phyloP scores from a whole-genome alignment of 805 yeast species.

The Wickerhamiella allomyrinae region DNA sequence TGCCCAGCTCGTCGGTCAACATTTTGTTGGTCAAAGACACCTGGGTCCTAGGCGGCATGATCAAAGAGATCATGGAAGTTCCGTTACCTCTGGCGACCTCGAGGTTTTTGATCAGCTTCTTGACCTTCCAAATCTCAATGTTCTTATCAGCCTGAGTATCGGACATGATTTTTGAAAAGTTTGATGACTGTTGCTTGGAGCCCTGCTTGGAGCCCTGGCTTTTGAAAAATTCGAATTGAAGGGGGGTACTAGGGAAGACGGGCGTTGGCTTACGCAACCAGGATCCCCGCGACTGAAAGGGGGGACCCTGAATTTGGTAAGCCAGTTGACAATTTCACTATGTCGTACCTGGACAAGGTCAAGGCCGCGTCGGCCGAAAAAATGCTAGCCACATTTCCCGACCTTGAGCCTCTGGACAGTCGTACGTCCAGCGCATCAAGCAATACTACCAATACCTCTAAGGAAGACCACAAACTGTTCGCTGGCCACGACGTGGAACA shows the following conservation, averaged over 20 bases:
- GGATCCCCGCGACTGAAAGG: too few relatives aligned
- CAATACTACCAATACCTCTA: slow-evolving; percentile 3
- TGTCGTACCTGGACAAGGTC: slow-evolving; percentile 9
- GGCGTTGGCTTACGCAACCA: too few relatives aligned
- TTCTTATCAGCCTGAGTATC: slow-evolving; percentile 83
- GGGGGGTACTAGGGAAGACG: too few relatives aligned
- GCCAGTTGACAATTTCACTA: background rate
- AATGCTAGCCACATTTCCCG: slow-evolving; percentile 19
- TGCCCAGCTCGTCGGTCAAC: slow-evolving; percentile 97
- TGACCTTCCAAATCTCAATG: slow-evolving; percentile 98
- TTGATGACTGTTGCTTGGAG: background rate
- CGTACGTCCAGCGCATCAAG: slow-evolving; percentile 16
- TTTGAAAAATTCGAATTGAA: too few relatives aligned
- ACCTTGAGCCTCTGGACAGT: slow-evolving; percentile 18
- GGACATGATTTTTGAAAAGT: background rate
- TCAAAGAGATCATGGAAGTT: slow-evolving; percentile 94
- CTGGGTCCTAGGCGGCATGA: slow-evolving; percentile 92
- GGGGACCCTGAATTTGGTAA: background rate
- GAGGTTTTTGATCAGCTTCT: slow-evolving; percentile 75
- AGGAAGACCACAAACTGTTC: slow-evolving; percentile 33
- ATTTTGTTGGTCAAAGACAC: slow-evolving; percentile 74
- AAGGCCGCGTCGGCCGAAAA: slow-evolving; percentile 13
- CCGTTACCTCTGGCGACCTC: slow-evolving; percentile 96
- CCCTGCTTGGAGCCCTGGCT: too few relatives aligned
- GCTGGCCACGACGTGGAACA: slow-evolving; percentile 89